Evolutionary conservation across 805 yeast species (phyloP), one percentile per base, ranked within the genome.

Genomic region (Metschnikowia drakensbergensis): DNA sequence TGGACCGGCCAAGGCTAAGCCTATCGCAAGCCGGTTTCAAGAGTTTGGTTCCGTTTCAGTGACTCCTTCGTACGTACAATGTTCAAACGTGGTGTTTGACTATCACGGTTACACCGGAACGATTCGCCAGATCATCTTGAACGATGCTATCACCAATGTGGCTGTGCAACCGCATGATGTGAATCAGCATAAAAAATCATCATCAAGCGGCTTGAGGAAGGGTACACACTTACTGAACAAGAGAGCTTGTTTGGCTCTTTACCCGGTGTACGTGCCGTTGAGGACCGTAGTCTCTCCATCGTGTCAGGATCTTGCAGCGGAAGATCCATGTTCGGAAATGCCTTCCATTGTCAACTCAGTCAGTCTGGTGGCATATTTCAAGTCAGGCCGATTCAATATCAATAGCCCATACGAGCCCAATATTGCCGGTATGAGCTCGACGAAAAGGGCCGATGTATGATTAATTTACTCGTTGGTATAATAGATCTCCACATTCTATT

Each of bases 381-480:
- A 54, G 17, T 58, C 61, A 23, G 39, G 56, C 1, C 52, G 54
- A n/a, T 66, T 55, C 52, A 48, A 49, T 28, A 36, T 51, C 22
- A 50, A 55, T 32, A 56, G 49, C 13, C 71, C 71, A 6, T 66
- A 66, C 45, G 69, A 66, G 48, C 67, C 13, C 69, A 66, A 44
- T 62, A 58, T 45, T 57, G 58, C 26, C 54, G 71, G 28, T 61
- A 55, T 50, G 71, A 66, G 50, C 42, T 62, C 5, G 64, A 60
- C 45, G 50, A 41, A 3, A 41, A 45, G 6, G 64, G 67, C 0
- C 43, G 54, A n/a, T n/a, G n/a, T n/a, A n/a, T n/a, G n/a, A n/a
- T n/a, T n/a, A n/a, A n/a, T n/a, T n/a, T n/a, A n/a, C n/a, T n/a
- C n/a, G n/a, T n/a, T n/a, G n/a, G n/a, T n/a, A n/a, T n/a, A n/a